These are phyloP conservation scores for Nicotiana obtusifolia DNA, from an alignment of 257 asterid species.

Conservation along the genomic window DNA sequence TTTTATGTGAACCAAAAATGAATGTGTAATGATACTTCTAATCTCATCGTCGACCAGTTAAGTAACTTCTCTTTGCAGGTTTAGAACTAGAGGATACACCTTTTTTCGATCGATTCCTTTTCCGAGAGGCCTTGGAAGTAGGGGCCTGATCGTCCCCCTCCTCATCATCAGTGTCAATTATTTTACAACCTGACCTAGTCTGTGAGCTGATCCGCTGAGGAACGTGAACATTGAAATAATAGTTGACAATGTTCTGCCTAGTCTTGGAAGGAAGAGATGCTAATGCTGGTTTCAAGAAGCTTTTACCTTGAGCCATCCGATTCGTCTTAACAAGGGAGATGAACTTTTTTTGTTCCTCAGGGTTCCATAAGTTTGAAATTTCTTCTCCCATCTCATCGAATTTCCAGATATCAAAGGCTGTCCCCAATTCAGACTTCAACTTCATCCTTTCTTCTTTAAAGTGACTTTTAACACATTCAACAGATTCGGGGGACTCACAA, in stretches of 20 bases:
- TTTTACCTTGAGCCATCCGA: not conserved
- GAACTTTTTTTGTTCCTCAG: conserved; percentile 16
- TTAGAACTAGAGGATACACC: not conserved
- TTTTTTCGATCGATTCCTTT: conserved; percentile 1
- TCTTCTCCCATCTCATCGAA: conserved; percentile 28
- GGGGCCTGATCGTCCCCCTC: not conserved
- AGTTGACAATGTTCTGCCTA: conserved; percentile 18
- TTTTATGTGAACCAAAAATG: not conserved
- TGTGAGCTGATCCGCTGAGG: conserved; percentile 7
- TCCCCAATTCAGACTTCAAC: conserved; percentile 22
- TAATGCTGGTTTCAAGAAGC: conserved; percentile 18
- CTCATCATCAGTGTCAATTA: conserved; percentile 27
- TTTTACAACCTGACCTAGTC: not conserved
- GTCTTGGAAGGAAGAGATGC: conserved; percentile 10
- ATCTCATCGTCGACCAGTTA: conserved; percentile 11
- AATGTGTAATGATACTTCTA: not conserved
- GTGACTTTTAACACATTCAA: conserved; percentile 21
- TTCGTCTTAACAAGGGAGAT: conserved; percentile 10
- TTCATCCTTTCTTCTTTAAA: conserved; percentile 7
- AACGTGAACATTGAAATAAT: conserved; percentile 24
- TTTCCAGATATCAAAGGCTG: conserved; percentile 21
- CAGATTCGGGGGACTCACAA: conserved; percentile 16
- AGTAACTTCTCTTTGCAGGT: not conserved
- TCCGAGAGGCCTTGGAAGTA: not conserved
- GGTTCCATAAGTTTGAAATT: conserved; percentile 15